Percentiles rank a stretch among this genome's conserved stretches.
These are phyloP conservation scores for Hypoxylon sp. DNA, from an alignment of 2,329 filamentous ascomycete species.

Conservation along the genomic window DNA sequence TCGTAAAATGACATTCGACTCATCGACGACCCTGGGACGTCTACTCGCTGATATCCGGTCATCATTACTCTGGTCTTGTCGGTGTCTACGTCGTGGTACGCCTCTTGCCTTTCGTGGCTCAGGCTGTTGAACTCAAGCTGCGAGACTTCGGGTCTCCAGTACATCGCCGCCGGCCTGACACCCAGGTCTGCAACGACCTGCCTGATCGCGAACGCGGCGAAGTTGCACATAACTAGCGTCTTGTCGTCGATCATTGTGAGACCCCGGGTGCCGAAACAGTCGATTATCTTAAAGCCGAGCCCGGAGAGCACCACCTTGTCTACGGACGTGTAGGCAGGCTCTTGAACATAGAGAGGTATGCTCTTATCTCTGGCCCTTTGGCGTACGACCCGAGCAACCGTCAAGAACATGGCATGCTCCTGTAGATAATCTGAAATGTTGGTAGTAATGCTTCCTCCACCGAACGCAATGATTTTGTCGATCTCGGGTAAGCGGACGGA, in stretches of 20 bases:
- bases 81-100: constrained; percentile 18
- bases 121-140: not conserved
- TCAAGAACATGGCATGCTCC: constrained; percentile 22
- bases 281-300: constrained; percentile 28
- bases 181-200: constrained; percentile 41
- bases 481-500: not conserved
- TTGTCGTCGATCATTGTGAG: constrained; percentile 41
- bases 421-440: not conserved
- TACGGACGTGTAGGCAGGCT: constrained; percentile 28
- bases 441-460: constrained; percentile 20
- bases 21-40: not conserved
- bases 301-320: constrained; percentile 23
- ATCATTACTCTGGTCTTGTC: constrained; percentile 35
- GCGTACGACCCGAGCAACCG: constrained; percentile 14
- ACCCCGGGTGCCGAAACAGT: constrained; percentile 37
- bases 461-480: constrained; percentile 43
- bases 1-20: not conserved
- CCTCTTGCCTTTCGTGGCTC: not conserved
- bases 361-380: constrained; percentile 12
- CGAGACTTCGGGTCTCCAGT: constrained; percentile 15
- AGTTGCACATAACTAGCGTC: constrained; percentile 36
- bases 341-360: constrained; percentile 25
- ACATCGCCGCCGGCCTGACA: constrained; percentile 35
- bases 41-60: constrained; percentile 18
- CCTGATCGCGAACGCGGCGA: constrained; percentile 24